Base-by-base conservation (phyloP, 345 rosid species). In the Citrus reticulata region DNA sequence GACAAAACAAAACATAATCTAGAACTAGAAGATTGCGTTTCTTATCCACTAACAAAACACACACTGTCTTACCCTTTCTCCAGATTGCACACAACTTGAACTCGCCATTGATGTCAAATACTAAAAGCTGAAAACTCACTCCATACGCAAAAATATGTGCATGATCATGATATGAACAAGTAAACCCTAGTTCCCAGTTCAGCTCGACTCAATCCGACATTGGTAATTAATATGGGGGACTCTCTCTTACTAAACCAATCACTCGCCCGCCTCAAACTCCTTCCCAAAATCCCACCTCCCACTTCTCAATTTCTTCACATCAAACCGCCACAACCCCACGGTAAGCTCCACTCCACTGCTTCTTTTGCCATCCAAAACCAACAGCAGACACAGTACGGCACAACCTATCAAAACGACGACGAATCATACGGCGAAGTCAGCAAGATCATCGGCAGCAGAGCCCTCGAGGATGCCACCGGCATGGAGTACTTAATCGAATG, bases 401-500 rank as follows among this genome's bases (percentile, higher is more conserved):
- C 80, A n/a, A 80, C 84, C 70, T 7, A 54, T 19, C 58, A 4
- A 54, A 54, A 72, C 35, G 81, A 72, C 19, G 90, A 84, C 0
- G 94, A 89, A 57, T 79, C 93, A 0, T 93, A 87, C 71, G 98
- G 98, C 25, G 98, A 93, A 58, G 99, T 93, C 76, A 86, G 84
- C 78, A 89, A 62, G 73, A 93, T 92, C 83, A 91, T 91, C 66
- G 98, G 98, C 70, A 93, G 98, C 89, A 83, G 93, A 77, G 81
- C 83, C 6, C 80, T 86, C 14, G 74, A 75, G 39, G 84, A 76
- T 1, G 90, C 86, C 22, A 57, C 83, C 42, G 92, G 88, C 58
- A 91, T 91, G 98, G 98, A 95, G 83, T 93, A 92, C 85, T 63
- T 93, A 1, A 90, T 95, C 19, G 92, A 93, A 77, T 95, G 99